phyloP scores from a whole-genome alignment of 1,284 basidiomycete species.

The Ceratobasidium sp. region DNA sequence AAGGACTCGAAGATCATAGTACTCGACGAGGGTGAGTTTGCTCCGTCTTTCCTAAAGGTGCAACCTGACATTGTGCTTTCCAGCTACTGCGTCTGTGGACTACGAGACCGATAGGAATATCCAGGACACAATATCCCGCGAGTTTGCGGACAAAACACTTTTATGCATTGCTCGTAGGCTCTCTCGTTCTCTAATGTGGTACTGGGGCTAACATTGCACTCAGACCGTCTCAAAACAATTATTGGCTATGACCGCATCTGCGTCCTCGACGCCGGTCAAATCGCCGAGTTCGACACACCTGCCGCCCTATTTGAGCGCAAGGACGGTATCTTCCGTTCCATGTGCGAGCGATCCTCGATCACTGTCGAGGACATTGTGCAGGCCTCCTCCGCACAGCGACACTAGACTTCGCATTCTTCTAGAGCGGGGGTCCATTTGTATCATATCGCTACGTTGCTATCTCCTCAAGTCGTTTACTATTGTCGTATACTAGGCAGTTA shows the following conservation, averaged over 20 bases:
- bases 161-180: constrained; percentile 74
- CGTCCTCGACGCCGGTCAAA: constrained; percentile 62
- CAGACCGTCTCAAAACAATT: constrained; percentile 52
- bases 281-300: constrained; percentile 77
- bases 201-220: background rate
- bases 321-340: constrained; percentile 73
- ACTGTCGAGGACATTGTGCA: constrained; percentile 52
- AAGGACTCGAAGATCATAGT: constrained; percentile 82
- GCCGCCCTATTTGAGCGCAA: constrained; percentile 66
- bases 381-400: background rate
- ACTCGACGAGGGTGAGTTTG: constrained; percentile 72
- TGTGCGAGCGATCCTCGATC: constrained; percentile 67
- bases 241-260: constrained; percentile 64
- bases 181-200: background rate
- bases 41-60: constrained; percentile 58
- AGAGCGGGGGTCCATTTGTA: background rate
- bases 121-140: constrained; percentile 85
- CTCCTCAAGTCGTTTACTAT: background rate
- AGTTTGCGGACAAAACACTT: constrained; percentile 84
- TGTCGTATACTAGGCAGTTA: background rate
- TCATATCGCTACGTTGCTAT: background rate
- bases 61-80: constrained; percentile 4
- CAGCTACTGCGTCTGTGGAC: constrained; percentile 72
- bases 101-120: constrained; percentile 88
- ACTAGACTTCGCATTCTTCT: background rate